A percentile compares a stretch with the other conserved stretches of the same genome.
Evolutionary conservation across 805 yeast genomes (phyloP).

Genomic region (Lipomyces japonicus): DNA sequence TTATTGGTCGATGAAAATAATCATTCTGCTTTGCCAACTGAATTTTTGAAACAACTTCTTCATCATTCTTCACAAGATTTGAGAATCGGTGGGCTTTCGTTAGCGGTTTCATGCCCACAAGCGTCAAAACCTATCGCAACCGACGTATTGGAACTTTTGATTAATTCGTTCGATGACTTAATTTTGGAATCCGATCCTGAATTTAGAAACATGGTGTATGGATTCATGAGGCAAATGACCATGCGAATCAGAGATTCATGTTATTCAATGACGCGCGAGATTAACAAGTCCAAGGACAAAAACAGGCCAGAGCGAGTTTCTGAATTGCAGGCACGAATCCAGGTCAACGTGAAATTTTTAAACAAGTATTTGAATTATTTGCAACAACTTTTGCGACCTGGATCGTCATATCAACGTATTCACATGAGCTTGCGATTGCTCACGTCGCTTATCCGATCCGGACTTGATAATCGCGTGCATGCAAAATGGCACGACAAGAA

Average conservation of each 20-base stretch:
- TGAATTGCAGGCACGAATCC: neutral
- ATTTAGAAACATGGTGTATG: conserved; percentile 59
- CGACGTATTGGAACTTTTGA: conserved; percentile 45
- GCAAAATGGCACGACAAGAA: conserved; percentile 41
- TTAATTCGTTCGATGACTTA: conserved; percentile 46
- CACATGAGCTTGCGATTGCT: conserved; percentile 51
- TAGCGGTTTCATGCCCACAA: conserved; percentile 59
- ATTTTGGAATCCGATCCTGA: conserved; percentile 67
- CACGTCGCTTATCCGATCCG: conserved; percentile 48
- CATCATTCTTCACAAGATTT: conserved; percentile 43
- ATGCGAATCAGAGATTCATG: conserved; percentile 66
- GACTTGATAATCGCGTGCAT: conserved; percentile 50
- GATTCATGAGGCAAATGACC: conserved; percentile 59
- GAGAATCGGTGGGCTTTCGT: conserved; percentile 56
- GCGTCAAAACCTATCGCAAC: conserved; percentile 55
- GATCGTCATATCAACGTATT: conserved; percentile 53
- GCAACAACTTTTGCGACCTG: conserved; percentile 48
- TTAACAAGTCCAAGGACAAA: conserved; percentile 34
- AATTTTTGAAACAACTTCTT: conserved; percentile 42
- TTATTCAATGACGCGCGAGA: conserved; percentile 54
- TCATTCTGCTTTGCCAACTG: conserved; percentile 36
- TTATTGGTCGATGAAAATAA: conserved; percentile 49
- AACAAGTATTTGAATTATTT: conserved; percentile 40
- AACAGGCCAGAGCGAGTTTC: conserved; percentile 5
- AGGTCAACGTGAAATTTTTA: conserved; percentile 41